Evolutionary conservation across 164 flowering plant genomes (phyloP).

Genomic region (Protea cynaroides): DNA sequence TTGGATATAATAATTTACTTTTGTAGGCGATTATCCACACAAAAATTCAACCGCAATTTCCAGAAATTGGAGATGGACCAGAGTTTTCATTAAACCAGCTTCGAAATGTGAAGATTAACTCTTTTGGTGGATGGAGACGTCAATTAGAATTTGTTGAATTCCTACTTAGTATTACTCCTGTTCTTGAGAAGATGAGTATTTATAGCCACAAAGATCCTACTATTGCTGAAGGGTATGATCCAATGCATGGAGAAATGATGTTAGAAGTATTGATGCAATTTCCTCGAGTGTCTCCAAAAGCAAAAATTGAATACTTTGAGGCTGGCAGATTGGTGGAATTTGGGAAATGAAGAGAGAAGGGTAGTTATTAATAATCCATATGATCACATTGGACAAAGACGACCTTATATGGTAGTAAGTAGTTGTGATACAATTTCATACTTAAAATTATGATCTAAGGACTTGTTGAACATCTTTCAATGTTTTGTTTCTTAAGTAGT

Average conservation of each 20-base stretch:
- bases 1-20: no score
- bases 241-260: constrained; percentile 23
- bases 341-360: no score
- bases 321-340: no score
- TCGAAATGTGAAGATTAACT: not conserved
- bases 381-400: no score
- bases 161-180: constrained; percentile 43
- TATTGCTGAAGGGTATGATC: no score
- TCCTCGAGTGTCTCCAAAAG: constrained; percentile 33
- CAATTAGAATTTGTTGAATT: constrained; percentile 43
- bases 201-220: not conserved
- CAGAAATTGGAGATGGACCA: constrained; percentile 19
- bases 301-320: no score
- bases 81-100: constrained; percentile 26
- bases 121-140: constrained; percentile 23
- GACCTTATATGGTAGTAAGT: no score
- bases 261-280: constrained; percentile 41
- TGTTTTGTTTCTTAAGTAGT: no score
- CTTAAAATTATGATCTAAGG: no score
- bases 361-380: no score
- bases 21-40: constrained; percentile 36
- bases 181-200: constrained; percentile 47
- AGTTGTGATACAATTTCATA: no score
- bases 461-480: no score
- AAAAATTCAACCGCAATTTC: constrained; percentile 3